phyloP scores from a whole-genome alignment of 176 grass and related monocot genomes.

The Poa pratensis region DNA sequence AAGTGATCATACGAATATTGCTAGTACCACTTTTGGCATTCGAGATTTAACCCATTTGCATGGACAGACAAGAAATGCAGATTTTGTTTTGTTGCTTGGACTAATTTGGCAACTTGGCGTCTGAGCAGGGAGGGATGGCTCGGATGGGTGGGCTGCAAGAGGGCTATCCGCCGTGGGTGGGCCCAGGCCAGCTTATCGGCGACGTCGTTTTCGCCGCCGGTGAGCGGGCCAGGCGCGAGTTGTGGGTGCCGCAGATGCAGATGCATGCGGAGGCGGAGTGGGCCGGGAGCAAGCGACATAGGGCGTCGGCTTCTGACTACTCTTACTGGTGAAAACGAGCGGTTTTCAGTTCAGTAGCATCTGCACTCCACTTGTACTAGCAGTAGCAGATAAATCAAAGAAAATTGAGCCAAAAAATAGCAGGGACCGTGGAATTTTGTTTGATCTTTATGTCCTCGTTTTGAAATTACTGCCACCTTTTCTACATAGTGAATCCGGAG shows the following conservation, averaged over 20 bases:
- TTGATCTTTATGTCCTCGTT: background rate
- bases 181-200: conserved; percentile 32
- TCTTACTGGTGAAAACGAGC: conserved; percentile 56
- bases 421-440: background rate
- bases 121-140: conserved; percentile 47
- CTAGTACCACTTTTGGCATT: background rate
- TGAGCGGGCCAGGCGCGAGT: conserved; percentile 40
- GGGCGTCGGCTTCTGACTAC: conserved; percentile 37
- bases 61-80: background rate
- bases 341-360: background rate
- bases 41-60: background rate
- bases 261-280: conserved; percentile 51
- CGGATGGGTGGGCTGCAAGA: conserved; percentile 38
- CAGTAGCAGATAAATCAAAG: background rate
- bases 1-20: background rate
- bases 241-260: conserved; percentile 69
- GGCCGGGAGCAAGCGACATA: conserved; percentile 52
- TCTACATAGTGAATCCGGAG: too few species aligned
- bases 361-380: background rate
- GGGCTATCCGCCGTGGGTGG: conserved; percentile 39
- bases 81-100: background rate
- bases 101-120: conserved; percentile 33
- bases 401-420: background rate
- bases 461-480: background rate
- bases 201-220: conserved; percentile 36